Base-by-base conservation (phyloP, 495 filamentous ascomycete genomes). In the Acidiella bohemica region DNA sequence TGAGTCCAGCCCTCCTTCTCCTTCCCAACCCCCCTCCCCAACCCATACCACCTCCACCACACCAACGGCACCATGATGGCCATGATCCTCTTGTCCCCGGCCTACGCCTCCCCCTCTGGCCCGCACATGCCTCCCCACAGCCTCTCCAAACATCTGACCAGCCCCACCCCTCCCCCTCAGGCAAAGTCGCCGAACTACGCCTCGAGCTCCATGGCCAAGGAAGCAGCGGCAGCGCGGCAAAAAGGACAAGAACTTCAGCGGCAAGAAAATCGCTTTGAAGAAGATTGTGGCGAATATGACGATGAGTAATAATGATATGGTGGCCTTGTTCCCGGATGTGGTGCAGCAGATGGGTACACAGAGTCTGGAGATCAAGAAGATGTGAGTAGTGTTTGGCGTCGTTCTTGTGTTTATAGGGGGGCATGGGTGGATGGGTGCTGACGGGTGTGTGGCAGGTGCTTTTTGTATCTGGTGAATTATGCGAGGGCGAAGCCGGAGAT, bases 271-370 rank as follows among this genome's bases (percentile, higher is more conserved):
- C 56, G 88, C 90, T 21, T 70, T 99, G 36, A 99, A 99, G 76
- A 95, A 95, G 70, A 96, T 99, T 50, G 90, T 99, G 54, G 90
- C 90, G 50, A 99, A 96, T 57, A 96, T 99, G 90, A 96, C 90
- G 40, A 96, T 96, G 90, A 94, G 85, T 72, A 99, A 96, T 61
- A 99, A 99, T 53, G 90, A 99, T 61, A 99, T 99, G 90, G 80
- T 95, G 37, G 84, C 81, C 17, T 64, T 99, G 43, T 99, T 99
- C 50, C 86, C 92, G 18, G 90, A 99, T 59, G 78, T 99, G 26
- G 78, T 96, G 51, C 76, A 66, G 36, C 93, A 86, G 66, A 99
- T 99, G 90, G 75, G 80, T 42, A 80, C 96, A 40, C 80, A 79
- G 31, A 87, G 80, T 50, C 64, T 96, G 57, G 90, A 99, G 67